A percentile compares a stretch with the other conserved stretches of the same genome.
phyloP scores from a whole-genome alignment of 1,139 yeast genomes.

The Kodamaea plutei region DNA sequence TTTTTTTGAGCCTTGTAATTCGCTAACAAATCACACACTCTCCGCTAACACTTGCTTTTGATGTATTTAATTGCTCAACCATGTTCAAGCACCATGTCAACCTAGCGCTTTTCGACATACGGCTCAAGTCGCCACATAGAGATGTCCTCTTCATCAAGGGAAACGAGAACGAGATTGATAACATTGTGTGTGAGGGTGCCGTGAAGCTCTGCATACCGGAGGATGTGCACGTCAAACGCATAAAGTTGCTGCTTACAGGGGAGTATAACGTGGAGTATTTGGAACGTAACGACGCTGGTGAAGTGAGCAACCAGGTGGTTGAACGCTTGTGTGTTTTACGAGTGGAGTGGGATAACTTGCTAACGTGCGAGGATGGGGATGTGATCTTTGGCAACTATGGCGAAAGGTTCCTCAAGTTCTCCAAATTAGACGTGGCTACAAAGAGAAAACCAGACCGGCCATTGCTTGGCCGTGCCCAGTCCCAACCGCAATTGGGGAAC shows the following conservation, averaged over 20 bases:
- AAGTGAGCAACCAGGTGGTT: slow-evolving; percentile 39
- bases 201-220: slow-evolving; percentile 54
- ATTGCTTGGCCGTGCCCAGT: not conserved
- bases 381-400: slow-evolving; percentile 42
- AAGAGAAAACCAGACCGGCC: slow-evolving; percentile 1
- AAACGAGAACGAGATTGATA: slow-evolving; percentile 53
- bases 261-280: slow-evolving; percentile 52
- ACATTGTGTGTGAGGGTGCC: slow-evolving; percentile 51
- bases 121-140: slow-evolving; percentile 47
- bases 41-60: no score
- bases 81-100: slow-evolving; percentile 24
- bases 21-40: no score
- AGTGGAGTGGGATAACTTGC: slow-evolving; percentile 57
- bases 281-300: slow-evolving; percentile 35
- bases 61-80: no score
- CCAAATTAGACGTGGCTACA: slow-evolving; percentile 5
- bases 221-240: slow-evolving; percentile 44
- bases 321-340: slow-evolving; percentile 50
- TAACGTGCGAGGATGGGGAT: slow-evolving; percentile 44
- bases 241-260: slow-evolving; percentile 48
- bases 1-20: no score
- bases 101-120: slow-evolving; percentile 32
- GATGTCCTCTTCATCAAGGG: slow-evolving; percentile 55
- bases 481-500: slow-evolving; percentile 1
- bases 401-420: slow-evolving; percentile 22